Evolutionary conservation across 176 grass and related monocot genomes (phyloP).

Genomic region (Carex scoparia): DNA sequence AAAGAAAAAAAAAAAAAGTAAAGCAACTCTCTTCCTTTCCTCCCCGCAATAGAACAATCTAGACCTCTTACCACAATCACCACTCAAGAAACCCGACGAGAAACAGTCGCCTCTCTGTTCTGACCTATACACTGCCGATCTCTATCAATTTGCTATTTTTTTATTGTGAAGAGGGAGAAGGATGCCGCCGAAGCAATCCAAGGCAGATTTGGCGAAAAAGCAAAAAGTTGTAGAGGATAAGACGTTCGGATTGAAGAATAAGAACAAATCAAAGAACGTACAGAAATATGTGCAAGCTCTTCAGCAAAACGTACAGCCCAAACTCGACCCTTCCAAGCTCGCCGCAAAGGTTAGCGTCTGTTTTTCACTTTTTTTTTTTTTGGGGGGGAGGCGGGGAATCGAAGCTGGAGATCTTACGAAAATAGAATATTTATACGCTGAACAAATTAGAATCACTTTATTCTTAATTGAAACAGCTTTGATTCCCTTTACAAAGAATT

Average conservation of each 20-base stretch:
- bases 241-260: conserved; percentile 99
- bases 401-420: not conserved
- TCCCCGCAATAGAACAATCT: conserved; percentile 15
- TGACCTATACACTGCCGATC: not conserved
- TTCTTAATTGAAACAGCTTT: not conserved
- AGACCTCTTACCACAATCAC: not conserved
- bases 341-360: conserved; percentile 50
- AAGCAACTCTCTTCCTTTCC: not conserved
- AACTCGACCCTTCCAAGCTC: conserved; percentile 60
- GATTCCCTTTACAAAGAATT: not conserved
- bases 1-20: not conserved
- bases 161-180: not conserved
- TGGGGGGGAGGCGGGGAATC: not conserved
- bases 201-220: conserved; percentile 88
- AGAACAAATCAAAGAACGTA: conserved; percentile 99
- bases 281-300: conserved; percentile 94
- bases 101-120: not conserved
- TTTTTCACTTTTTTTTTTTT: not conserved
- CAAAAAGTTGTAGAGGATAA: conserved; percentile 99
- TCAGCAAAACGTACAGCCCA: conserved; percentile 68
- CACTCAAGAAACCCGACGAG: not conserved
- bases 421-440: too few relatives aligned
- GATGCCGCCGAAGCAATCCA: conserved; percentile 92
- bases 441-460: not conserved
- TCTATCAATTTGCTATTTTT: conserved; percentile 11